Conservation (phyloP, 2,329 filamentous ascomycete genomes). For the Dryadomyces sulphureus region DNA sequence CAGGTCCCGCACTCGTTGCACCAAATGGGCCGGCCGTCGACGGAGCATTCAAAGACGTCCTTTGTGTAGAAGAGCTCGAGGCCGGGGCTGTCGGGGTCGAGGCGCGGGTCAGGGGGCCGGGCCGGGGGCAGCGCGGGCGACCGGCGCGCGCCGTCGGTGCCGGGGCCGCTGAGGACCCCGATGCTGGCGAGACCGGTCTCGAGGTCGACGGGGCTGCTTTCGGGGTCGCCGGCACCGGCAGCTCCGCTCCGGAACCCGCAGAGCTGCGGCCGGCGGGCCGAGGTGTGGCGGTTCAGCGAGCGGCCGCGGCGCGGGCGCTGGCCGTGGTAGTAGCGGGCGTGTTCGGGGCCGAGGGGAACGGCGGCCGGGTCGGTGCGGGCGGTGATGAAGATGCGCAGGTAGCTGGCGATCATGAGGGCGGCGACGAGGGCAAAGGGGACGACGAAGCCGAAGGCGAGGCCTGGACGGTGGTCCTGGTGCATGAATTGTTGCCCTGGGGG, state of each 20-base stretch:
- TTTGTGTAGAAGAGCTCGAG: conserved; percentile 67
- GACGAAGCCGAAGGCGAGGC: conserved; percentile 47
- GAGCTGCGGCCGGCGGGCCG: no score
- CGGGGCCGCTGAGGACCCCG: background rate
- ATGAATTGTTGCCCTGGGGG: conserved; percentile 57
- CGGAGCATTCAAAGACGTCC: conserved; percentile 71
- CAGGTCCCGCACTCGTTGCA: conserved; percentile 73
- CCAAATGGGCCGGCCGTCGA: conserved; percentile 72
- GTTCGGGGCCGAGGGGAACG: conserved; percentile 44
- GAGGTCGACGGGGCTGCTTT: conserved; percentile 10
- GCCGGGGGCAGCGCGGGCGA: background rate
- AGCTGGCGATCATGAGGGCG: conserved; percentile 48
- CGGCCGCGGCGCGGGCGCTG: background rate
- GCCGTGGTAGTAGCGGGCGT: conserved; percentile 11
- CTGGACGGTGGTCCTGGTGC: conserved; percentile 26
- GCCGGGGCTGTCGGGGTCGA: conserved; percentile 46
- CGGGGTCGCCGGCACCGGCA: no score
- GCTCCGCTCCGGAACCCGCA: no score
- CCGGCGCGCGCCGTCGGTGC: background rate
- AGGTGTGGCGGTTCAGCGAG: conserved; percentile 7
- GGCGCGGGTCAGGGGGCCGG: conserved; percentile 21
- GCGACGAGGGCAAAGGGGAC: conserved; percentile 61
- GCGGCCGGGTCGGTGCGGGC: conserved; percentile 61
- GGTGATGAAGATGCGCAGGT: conserved; percentile 54
- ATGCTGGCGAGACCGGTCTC: conserved; percentile 6